Conservation (phyloP, 768 basidiomycete species). For the Boletus subparvulus region DNA sequence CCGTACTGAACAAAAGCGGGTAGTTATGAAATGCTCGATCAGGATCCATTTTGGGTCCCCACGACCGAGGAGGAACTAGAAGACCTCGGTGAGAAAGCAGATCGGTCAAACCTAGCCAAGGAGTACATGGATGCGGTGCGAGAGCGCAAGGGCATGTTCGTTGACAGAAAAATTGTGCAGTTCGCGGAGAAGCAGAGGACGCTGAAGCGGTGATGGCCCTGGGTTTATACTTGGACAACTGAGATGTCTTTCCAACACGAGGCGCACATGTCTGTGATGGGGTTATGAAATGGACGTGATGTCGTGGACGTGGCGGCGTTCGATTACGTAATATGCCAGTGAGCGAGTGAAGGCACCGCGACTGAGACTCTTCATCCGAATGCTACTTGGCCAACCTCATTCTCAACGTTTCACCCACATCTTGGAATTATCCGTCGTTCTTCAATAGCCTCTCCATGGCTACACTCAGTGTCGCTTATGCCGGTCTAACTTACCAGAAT, state of each 20-base stretch:
- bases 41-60: conserved; percentile 97
- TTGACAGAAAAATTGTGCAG: conserved; percentile 92
- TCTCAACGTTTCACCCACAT: conserved; percentile 4
- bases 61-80: conserved; percentile 96
- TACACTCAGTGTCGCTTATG: conserved; percentile 25
- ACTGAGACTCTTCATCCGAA: conserved; percentile 13
- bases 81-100: conserved; percentile 95
- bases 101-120: conserved; percentile 90
- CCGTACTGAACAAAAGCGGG: conserved; percentile 17
- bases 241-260: not conserved
- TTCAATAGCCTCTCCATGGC: conserved; percentile 23
- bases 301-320: not conserved
- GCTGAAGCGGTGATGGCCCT: conserved; percentile 49
- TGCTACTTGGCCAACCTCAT: conserved; percentile 17
- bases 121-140: conserved; percentile 89
- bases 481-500: conserved; percentile 17
- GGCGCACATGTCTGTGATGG: not conserved
- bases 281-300: conserved; percentile 14
- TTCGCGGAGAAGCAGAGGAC: conserved; percentile 98
- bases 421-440: not conserved
- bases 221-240: not conserved
- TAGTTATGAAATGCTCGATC: conserved; percentile 90
- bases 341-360: conserved; percentile 11
- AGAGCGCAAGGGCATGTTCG: conserved; percentile 92
- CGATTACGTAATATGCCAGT: conserved; percentile 28